These are phyloP conservation scores for Tolypocladium capitatum DNA, from an alignment of 2,329 filamentous ascomycete genomes.

Conservation along the genomic window DNA sequence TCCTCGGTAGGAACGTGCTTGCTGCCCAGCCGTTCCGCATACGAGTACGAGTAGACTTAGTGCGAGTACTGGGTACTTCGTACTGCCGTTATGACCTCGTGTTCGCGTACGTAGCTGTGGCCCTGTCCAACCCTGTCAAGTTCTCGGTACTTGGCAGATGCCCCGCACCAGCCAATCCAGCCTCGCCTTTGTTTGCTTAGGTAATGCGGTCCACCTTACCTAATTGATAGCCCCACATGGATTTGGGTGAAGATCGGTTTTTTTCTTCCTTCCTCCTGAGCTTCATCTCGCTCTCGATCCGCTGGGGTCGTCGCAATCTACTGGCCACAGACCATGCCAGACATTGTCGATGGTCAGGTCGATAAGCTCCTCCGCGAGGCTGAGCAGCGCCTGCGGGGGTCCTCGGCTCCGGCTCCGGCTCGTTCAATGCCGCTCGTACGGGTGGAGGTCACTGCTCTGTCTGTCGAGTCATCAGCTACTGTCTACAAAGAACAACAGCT, in stretches of 20 bases:
- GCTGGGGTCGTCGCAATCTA: not conserved
- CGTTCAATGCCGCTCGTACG: not conserved
- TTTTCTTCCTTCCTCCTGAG: not conserved
- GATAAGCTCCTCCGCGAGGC: slow-evolving; percentile 7
- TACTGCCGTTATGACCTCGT: not conserved
- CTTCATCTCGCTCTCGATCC: not conserved
- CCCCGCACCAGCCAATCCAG: not conserved
- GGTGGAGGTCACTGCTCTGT: not conserved
- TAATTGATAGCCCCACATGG: not conserved
- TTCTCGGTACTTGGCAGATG: not conserved
- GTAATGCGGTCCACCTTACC: not conserved
- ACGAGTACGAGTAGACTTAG: too few species aligned
- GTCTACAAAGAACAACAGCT: slow-evolving; percentile 4
- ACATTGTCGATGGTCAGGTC: slow-evolving; percentile 5
- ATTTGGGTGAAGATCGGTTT: not conserved
- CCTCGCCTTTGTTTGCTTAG: not conserved
- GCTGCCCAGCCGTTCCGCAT: not conserved
- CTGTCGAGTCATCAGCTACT: not conserved
- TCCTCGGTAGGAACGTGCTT: not conserved
- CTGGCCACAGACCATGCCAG: slow-evolving; percentile 4
- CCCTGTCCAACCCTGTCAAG: not conserved
- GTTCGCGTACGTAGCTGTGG: not conserved
- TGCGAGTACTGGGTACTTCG: not conserved
- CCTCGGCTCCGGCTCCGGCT: not conserved
- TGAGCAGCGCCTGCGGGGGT: slow-evolving; percentile 3